phyloP scores from a whole-genome alignment of 257 asterid genomes.

The Solanum chaucha region DNA sequence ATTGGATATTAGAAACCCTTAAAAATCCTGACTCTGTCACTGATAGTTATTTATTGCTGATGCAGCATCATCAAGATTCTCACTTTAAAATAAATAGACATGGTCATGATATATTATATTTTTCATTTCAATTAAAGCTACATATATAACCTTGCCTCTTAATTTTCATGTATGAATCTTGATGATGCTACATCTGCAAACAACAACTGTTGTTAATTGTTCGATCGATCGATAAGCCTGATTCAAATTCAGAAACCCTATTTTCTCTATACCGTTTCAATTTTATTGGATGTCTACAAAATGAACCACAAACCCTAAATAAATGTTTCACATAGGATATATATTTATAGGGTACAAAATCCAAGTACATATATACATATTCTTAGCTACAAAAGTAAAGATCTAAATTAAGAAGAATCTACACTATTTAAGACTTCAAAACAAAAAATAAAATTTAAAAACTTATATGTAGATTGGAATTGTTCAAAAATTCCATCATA shows the following conservation, averaged over 20 bases:
- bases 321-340: neutral
- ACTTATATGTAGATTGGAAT: neutral
- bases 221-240: neutral
- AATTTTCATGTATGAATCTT: constrained; percentile 37
- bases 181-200: constrained; percentile 43
- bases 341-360: neutral
- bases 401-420: neutral
- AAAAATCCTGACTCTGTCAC: rapidly evolving
- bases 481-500: neutral
- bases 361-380: neutral
- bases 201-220: constrained; percentile 14
- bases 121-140: neutral
- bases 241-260: neutral
- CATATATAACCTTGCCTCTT: neutral
- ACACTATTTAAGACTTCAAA: neutral
- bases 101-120: neutral
- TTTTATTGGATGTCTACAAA: neutral
- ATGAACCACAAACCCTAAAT: neutral
- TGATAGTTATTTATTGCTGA: constrained; percentile 25
- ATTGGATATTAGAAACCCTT: neutral
- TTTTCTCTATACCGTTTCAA: neutral
- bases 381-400: neutral
- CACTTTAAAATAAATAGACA: constrained; percentile 8
- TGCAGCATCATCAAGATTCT: constrained; percentile 65
- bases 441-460: neutral